These are phyloP conservation scores for Pseudogymnoascus sp. DNA, from an alignment of 2,329 filamentous ascomycete species.

Conservation along the genomic window DNA sequence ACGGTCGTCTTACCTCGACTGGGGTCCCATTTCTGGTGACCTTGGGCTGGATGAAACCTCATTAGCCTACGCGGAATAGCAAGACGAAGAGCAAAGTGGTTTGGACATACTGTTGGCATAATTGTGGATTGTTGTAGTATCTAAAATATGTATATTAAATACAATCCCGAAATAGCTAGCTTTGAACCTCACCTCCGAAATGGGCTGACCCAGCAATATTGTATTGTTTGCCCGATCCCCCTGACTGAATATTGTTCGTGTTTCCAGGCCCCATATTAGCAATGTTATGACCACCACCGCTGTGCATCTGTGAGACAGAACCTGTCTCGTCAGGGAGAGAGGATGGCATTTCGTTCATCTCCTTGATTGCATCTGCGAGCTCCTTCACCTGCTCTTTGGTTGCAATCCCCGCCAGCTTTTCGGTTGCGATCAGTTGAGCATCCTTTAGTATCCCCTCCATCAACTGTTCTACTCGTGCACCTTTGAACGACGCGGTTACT, in stretches of 20 bases:
- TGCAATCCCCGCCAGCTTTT: slow-evolving; percentile 17
- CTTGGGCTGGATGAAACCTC: background rate
- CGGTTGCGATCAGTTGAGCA: slow-evolving; percentile 17
- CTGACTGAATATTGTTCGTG: background rate
- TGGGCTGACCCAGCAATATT: background rate
- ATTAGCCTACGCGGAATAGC: background rate
- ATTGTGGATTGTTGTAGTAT: background rate
- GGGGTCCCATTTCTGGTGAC: background rate
- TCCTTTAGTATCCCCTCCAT: slow-evolving; percentile 22
- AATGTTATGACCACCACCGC: background rate
- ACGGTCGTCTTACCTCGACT: background rate
- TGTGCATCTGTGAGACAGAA: background rate
- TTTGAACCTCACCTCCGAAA: background rate
- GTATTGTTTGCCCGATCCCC: background rate
- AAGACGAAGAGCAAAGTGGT: background rate
- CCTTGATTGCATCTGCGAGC: slow-evolving; percentile 13
- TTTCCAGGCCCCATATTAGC: background rate
- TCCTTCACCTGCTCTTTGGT: slow-evolving; percentile 15
- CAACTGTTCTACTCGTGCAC: slow-evolving; percentile 18
- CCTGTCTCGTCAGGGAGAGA: slow-evolving; percentile 13
- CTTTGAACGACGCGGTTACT: slow-evolving; percentile 16
- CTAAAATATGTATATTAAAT: background rate
- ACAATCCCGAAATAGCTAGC: background rate
- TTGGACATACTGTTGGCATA: background rate
- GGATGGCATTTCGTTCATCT: slow-evolving; percentile 15